Percentiles rank a stretch among this genome's conserved stretches.
Conservation (phyloP, 2,329 filamentous ascomycete species). For the Colletotrichum horii region DNA sequence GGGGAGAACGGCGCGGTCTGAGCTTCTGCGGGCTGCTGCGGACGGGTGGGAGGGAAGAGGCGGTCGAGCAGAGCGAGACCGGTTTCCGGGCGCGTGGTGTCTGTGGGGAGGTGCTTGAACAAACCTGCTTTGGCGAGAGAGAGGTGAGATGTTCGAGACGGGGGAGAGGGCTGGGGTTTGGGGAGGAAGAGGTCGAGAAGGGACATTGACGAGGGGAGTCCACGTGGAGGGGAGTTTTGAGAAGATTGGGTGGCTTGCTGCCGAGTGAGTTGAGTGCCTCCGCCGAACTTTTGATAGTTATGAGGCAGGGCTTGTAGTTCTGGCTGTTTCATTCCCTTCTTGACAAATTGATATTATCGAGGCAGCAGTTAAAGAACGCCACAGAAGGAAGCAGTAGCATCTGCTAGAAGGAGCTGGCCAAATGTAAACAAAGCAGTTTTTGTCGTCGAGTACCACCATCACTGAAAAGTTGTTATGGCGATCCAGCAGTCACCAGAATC, state of each 20-base stretch:
- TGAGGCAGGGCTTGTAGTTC: too few relatives aligned
- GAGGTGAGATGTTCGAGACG: not conserved
- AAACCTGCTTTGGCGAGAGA: not conserved
- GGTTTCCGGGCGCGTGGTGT: not conserved
- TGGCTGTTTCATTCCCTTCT: too few relatives aligned
- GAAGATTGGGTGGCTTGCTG: too few relatives aligned
- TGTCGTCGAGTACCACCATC: not conserved
- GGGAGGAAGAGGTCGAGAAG: not conserved
- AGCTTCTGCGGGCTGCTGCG: not conserved
- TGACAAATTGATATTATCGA: too few relatives aligned
- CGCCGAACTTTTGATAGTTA: too few relatives aligned
- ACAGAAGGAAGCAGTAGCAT: not conserved
- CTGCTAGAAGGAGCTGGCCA: not conserved
- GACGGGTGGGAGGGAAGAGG: not conserved
- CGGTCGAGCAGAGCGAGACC: not conserved
- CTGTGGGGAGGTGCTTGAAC: not conserved
- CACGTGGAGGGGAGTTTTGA: not conserved
- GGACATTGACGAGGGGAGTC: not conserved
- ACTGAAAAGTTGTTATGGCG: not conserved
- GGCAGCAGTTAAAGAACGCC: not conserved
- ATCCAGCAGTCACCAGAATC: not conserved
- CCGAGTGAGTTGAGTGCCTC: too few relatives aligned
- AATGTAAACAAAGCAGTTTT: not conserved
- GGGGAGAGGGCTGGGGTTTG: fast-evolving
- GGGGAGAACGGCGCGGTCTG: not conserved